phyloP scores from a whole-genome alignment of 169 alveolate species.

The Amoebophrya sp. region DNA sequence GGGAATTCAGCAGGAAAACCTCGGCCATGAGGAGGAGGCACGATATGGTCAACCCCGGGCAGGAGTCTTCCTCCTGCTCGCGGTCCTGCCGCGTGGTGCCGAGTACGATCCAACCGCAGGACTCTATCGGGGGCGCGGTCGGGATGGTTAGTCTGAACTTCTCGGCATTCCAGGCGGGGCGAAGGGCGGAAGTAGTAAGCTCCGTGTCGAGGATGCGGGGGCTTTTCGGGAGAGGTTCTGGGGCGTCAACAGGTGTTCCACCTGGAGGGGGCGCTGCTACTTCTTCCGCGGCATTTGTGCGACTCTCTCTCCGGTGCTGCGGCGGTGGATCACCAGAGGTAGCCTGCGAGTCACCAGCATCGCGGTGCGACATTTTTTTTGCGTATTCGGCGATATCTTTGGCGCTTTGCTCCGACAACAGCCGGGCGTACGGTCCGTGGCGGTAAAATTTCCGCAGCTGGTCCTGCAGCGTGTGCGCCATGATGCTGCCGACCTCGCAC shows the following conservation, averaged over 20 bases:
- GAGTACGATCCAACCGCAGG: background rate
- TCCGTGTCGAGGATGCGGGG: too few relatives aligned
- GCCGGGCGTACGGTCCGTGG: background rate
- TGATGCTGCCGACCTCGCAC: background rate
- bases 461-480: conserved; percentile 2
- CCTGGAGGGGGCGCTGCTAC: too few relatives aligned
- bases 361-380: too few relatives aligned
- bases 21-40: background rate
- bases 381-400: too few relatives aligned
- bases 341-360: too few relatives aligned
- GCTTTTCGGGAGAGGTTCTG: too few relatives aligned
- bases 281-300: too few relatives aligned
- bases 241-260: too few relatives aligned
- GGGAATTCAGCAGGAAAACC: background rate
- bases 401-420: background rate
- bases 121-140: background rate
- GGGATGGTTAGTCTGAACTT: background rate
- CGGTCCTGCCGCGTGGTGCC: background rate
- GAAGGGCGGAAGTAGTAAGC: too few relatives aligned
- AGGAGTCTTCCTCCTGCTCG: background rate
- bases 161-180: background rate
- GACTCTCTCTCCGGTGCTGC: too few relatives aligned
- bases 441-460: background rate
- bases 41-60: background rate
- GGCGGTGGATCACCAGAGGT: too few relatives aligned